These are phyloP conservation scores for Erythrobasidium hasegawianum DNA, from an alignment of 1,284 basidiomycete species.

Conservation along the genomic window DNA sequence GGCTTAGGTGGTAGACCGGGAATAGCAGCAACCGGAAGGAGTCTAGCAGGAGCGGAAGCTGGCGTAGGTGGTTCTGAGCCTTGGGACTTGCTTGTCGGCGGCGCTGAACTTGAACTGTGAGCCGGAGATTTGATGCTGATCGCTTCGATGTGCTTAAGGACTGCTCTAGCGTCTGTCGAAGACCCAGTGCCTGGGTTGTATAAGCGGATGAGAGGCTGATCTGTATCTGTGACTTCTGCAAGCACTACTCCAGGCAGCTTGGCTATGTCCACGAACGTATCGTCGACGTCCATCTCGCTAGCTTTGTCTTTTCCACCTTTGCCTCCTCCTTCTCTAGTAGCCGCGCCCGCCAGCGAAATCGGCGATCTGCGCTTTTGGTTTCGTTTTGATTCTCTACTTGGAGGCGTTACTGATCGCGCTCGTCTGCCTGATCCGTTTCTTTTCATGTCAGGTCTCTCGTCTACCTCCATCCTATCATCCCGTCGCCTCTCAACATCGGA, in stretches of 20 bases:
- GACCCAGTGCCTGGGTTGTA: not conserved
- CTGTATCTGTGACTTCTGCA: not conserved
- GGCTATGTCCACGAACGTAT: not conserved
- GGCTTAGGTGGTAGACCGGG: not conserved
- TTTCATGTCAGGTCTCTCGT: not conserved
- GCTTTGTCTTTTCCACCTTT: not conserved
- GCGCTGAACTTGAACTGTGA: too few species aligned
- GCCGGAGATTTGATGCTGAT: not conserved
- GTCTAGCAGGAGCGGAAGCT: not conserved
- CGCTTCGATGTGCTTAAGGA: not conserved
- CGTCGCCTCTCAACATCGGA: not conserved
- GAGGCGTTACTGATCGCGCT: not conserved
- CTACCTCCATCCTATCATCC: not conserved
- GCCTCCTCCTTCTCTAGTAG: not conserved
- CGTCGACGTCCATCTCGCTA: not conserved
- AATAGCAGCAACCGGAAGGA: not conserved
- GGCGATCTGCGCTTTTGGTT: not conserved
- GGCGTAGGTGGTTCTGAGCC: too few species aligned
- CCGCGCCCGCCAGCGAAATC: not conserved
- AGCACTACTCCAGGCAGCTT: not conserved
- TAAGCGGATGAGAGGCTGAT: not conserved
- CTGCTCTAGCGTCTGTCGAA: not conserved
- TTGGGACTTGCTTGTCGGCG: too few species aligned
- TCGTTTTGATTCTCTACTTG: not conserved
- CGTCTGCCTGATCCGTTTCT: not conserved